These are phyloP conservation scores for Phyllostachys edulis DNA, from an alignment of 176 grass and related monocot species.

Conservation along the genomic window DNA sequence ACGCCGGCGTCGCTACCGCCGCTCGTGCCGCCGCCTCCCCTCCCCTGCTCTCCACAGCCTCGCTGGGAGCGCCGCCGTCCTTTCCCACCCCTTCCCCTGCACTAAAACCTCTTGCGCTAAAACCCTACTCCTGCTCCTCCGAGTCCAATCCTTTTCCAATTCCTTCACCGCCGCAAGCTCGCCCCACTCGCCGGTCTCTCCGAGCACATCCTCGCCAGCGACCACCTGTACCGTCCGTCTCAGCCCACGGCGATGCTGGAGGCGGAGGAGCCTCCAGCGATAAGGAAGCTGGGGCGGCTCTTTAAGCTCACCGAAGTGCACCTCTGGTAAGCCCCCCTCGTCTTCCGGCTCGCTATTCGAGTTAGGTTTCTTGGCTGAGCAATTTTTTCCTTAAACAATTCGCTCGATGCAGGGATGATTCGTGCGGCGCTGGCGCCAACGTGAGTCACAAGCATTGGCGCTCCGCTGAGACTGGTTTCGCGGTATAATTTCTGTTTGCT, in stretches of 20 bases:
- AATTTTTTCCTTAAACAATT: background rate
- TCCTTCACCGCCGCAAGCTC: background rate
- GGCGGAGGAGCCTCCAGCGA: slow-evolving; percentile 32
- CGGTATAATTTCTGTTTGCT: slow-evolving; percentile 1
- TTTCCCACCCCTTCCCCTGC: background rate
- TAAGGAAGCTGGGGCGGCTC: slow-evolving; percentile 56
- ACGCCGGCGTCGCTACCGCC: background rate
- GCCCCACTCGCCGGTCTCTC: background rate
- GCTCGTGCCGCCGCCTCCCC: background rate
- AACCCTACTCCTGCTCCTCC: background rate
- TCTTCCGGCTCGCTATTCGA: background rate
- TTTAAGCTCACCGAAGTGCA: slow-evolving; percentile 68
- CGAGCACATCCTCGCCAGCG: background rate
- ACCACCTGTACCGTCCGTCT: background rate
- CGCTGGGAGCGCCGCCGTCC: too few species aligned
- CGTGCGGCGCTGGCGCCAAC: slow-evolving; percentile 17
- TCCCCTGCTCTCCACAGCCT: background rate
- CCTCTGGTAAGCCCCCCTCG: slow-evolving; percentile 47
- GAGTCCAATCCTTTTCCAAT: background rate
- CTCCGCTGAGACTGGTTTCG: background rate
- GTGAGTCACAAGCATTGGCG: slow-evolving; percentile 23
- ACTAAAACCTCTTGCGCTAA: background rate
- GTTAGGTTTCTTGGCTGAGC: background rate
- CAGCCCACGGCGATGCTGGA: background rate
- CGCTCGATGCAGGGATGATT: slow-evolving; percentile 67